Base-by-base conservation (phyloP, 257 asterid species). In the Linderniella brevidens region DNA sequence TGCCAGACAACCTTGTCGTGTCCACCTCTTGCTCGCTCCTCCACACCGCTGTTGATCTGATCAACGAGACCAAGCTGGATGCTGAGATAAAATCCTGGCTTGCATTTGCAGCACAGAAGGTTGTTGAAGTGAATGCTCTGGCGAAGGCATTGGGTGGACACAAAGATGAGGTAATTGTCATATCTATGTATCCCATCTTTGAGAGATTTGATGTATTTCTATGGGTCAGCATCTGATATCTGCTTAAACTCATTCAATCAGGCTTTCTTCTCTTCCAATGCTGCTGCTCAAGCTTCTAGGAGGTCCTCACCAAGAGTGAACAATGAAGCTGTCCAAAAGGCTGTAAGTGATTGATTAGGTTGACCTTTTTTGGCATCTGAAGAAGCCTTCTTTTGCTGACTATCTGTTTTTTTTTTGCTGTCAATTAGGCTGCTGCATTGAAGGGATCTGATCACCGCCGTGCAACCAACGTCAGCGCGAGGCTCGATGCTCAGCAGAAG, bases 31-130 rank as follows among this genome's bases (percentile, higher is more conserved):
- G 65, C 63, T 79, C 92, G n/a, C 78, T 76, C 15, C 79, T 70
- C 58, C 92, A 79, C 70, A 76, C 86, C 25, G 82, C 80, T 41
- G 86, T 79, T 17, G 92, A 79, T 70, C 69, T 79, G 11, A 46
- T 70, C 38, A 79, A 79, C 15, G 92, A 79, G 74, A 63, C 92
- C 43, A 79, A 79, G 51, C 59, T 79, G 49, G 92, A 79, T 59
- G 4, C 53, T 37, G 92, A 79, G 66, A 79, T 79, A 60, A 79
- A 79, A 41, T 76, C 92, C 19, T 79, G 86, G 86, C 68, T 79
- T 17, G 92, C 92, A 58, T 79, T 79, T 70, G 92, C 92, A 54
- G 92, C 92, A 12, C 92, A 79, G 25, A 79, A 79, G 46, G 74
- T 79, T 54, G 68, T 76, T 61, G 92, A 79, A 70, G 92, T 79